phyloP scores from a whole-genome alignment of 345 rosid genomes.

The Eucalyptus shirleyi region DNA sequence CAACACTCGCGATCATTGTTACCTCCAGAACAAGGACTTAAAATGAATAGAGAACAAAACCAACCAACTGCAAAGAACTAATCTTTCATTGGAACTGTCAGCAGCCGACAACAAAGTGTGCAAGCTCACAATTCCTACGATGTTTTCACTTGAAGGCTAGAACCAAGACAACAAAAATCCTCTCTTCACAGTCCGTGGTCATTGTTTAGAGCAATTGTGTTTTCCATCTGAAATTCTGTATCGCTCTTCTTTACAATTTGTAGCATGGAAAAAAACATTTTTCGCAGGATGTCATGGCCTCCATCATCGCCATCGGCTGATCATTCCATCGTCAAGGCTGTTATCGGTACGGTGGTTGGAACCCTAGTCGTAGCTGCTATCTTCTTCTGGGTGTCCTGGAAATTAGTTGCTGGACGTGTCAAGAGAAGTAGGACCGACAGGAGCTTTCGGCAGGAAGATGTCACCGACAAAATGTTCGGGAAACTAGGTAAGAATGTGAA shows the following conservation, averaged over 20 bases:
- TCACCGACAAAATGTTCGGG: slow-evolving; percentile 10
- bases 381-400: slow-evolving; percentile 17
- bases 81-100: slow-evolving; percentile 12
- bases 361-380: slow-evolving; percentile 7
- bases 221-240: background rate
- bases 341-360: slow-evolving; percentile 8
- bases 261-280: background rate
- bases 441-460: slow-evolving; percentile 19
- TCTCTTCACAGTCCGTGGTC: background rate
- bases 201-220: background rate
- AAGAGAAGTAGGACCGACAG: background rate
- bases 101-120: background rate
- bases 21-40: background rate
- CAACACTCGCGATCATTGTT: background rate
- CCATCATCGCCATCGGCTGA: background rate
- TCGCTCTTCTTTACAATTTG: background rate
- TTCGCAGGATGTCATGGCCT: background rate
- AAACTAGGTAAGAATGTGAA: slow-evolving; percentile 23
- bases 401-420: background rate
- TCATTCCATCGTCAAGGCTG: background rate
- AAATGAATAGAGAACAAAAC: background rate
- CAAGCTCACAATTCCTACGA: background rate
- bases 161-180: background rate
- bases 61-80: slow-evolving; percentile 3
- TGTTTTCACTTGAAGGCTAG: background rate